Evolutionary conservation across 2,329 filamentous ascomycete genomes (phyloP).

Genomic region (Didymosphaeria variabile): DNA sequence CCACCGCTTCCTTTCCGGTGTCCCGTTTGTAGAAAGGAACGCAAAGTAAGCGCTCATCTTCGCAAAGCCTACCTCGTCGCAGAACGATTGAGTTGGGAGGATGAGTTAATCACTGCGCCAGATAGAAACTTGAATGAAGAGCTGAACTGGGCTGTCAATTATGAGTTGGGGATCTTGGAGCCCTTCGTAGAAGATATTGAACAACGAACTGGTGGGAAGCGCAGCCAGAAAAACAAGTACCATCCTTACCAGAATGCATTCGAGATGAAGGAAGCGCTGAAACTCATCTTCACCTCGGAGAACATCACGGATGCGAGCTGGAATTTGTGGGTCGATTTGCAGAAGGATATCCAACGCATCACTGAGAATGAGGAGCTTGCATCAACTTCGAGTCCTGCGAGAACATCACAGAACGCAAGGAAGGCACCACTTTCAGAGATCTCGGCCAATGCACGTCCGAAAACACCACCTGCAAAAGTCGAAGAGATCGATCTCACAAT

Average conservation of each 20-base stretch:
- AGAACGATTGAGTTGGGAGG: too few species aligned
- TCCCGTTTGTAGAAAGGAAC: too few species aligned
- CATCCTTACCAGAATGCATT: not conserved
- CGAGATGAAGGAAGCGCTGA: not conserved
- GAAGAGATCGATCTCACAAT: constrained; percentile 21
- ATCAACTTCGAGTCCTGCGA: not conserved
- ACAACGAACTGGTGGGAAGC: not conserved
- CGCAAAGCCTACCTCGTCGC: not conserved
- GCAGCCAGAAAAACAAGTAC: not conserved
- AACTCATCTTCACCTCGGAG: too few species aligned
- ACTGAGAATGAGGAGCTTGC: constrained; percentile 15
- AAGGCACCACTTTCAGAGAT: not conserved
- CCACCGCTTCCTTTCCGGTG: too few species aligned
- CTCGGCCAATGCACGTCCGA: not conserved
- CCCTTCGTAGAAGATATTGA: not conserved
- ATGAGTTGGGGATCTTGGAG: not conserved
- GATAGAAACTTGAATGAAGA: too few species aligned
- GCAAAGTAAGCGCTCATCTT: too few species aligned
- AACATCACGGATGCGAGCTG: too few species aligned
- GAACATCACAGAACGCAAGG: not conserved
- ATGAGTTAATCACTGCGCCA: too few species aligned
- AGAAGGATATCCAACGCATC: too few species aligned
- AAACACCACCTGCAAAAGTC: constrained; percentile 9
- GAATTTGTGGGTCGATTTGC: too few species aligned
- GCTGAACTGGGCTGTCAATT: not conserved